A percentile compares a stretch with the other conserved stretches of the same genome.
Conservation (phyloP, 2,329 filamentous ascomycete species). For the Exophiala xenobiotica region DNA sequence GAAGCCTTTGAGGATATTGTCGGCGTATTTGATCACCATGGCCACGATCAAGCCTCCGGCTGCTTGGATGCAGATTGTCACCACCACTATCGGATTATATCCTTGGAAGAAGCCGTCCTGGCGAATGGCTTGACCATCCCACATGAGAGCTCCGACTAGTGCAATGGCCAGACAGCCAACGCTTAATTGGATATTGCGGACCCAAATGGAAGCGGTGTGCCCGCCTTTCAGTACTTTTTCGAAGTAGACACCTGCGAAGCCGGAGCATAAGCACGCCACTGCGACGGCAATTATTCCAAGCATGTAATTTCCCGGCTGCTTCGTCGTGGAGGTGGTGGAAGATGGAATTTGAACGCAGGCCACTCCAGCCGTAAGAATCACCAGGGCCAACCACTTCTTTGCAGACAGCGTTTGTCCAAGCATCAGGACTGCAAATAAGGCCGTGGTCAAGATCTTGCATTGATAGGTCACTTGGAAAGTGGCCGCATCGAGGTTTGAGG, state of each 20-base stretch:
- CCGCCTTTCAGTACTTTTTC: conserved; percentile 88
- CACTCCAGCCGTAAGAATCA: conserved; percentile 78
- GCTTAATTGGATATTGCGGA: conserved; percentile 88
- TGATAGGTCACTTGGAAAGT: conserved; percentile 94
- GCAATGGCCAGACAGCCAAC: conserved; percentile 92
- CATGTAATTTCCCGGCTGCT: conserved; percentile 54
- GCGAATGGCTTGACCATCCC: conserved; percentile 79
- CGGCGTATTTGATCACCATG: conserved; percentile 75
- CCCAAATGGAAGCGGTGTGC: conserved; percentile 77
- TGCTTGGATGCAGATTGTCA: conserved; percentile 77
- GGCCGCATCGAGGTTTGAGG: conserved; percentile 86
- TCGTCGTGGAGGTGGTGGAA: conserved; percentile 52
- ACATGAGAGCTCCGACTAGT: conserved; percentile 78
- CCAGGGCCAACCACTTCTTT: conserved; percentile 76
- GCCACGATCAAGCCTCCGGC: conserved; percentile 80
- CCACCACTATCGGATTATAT: conserved; percentile 90
- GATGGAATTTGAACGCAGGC: conserved; percentile 79
- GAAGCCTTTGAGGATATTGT: conserved; percentile 92
- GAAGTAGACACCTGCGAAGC: conserved; percentile 68
- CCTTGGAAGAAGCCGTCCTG: conserved; percentile 89
- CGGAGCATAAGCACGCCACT: conserved; percentile 74
- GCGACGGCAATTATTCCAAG: conserved; percentile 64
- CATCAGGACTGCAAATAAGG: conserved; percentile 79
- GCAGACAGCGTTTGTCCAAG: conserved; percentile 68
- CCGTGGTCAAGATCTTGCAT: conserved; percentile 87